Percentiles rank a stretch among this genome's conserved stretches.
Conservation (phyloP, 163 green algal species). For the Scenedesmus sp. region DNA sequence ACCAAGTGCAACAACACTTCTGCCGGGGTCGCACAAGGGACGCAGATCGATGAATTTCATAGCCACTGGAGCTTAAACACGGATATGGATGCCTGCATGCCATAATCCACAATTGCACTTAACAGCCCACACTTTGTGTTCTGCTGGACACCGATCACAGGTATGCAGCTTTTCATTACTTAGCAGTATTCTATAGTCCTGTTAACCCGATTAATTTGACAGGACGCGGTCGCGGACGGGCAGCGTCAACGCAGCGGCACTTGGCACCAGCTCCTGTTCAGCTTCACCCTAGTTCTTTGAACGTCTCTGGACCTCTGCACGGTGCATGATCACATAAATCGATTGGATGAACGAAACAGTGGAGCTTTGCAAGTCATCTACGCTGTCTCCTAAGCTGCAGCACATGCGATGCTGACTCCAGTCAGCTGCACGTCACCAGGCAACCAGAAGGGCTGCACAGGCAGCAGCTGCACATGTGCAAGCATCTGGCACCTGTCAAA, state of each 20-base stretch:
- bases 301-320: neutral
- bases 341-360: neutral
- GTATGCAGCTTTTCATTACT: neutral
- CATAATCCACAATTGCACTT: neutral
- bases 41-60: neutral
- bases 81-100: neutral
- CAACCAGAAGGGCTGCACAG: neutral
- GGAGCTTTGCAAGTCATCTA: neutral
- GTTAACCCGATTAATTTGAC: neutral
- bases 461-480: neutral
- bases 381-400: neutral
- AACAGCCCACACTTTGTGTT: neutral
- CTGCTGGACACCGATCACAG: neutral
- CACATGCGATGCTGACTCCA: neutral
- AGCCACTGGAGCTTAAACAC: too few species aligned
- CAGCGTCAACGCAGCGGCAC: neutral
- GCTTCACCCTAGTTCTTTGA: neutral
- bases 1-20: neutral
- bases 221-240: neutral
- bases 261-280: neutral
- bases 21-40: neutral
- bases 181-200: neutral
- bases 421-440: neutral
- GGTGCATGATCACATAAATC: neutral
- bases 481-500: neutral